phyloP scores from a whole-genome alignment of 805 yeast genomes.

The Zygosaccharomyces rouxii region DNA sequence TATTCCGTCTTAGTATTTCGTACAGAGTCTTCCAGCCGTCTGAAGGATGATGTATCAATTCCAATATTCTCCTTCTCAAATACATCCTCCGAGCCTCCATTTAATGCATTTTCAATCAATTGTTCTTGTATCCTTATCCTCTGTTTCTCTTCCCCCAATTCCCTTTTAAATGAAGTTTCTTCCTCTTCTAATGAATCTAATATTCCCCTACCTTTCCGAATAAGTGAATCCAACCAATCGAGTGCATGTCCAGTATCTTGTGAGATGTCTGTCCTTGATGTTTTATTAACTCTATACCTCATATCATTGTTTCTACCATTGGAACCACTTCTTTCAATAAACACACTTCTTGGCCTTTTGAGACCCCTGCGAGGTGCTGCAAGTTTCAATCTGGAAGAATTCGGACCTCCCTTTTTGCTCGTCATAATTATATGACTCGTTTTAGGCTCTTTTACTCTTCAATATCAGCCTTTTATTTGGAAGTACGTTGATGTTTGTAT shows the following conservation, averaged over 20 bases:
- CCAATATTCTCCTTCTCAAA: conserved; percentile 12
- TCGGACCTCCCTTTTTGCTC: not conserved
- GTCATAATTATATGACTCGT: not conserved
- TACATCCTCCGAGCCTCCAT: conserved; percentile 2
- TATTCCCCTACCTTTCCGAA: conserved; percentile 23
- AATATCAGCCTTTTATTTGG: not conserved
- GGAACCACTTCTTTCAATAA: not conserved
- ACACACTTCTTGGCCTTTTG: conserved; percentile 16
- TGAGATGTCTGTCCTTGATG: not conserved
- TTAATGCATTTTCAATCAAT: conserved; percentile 6
- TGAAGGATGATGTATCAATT: conserved; percentile 23
- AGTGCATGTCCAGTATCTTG: conserved; percentile 10
- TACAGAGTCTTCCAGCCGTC: conserved; percentile 17
- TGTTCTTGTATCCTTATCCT: conserved; percentile 5
- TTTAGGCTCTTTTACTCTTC: not conserved
- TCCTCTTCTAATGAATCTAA: conserved; percentile 17
- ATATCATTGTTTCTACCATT: not conserved
- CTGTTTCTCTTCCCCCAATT: conserved; percentile 12
- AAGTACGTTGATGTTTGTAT: not conserved
- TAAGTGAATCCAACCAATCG: conserved; percentile 23
- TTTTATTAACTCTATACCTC: not conserved
- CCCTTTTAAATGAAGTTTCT: conserved; percentile 11
- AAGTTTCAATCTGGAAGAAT: conserved; percentile 8
- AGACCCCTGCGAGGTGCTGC: conserved; percentile 23
- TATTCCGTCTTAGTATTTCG: conserved; percentile 16